Evolutionary conservation across 176 grass and related monocot genomes (phyloP).

Genomic region (Oryza nivara): DNA sequence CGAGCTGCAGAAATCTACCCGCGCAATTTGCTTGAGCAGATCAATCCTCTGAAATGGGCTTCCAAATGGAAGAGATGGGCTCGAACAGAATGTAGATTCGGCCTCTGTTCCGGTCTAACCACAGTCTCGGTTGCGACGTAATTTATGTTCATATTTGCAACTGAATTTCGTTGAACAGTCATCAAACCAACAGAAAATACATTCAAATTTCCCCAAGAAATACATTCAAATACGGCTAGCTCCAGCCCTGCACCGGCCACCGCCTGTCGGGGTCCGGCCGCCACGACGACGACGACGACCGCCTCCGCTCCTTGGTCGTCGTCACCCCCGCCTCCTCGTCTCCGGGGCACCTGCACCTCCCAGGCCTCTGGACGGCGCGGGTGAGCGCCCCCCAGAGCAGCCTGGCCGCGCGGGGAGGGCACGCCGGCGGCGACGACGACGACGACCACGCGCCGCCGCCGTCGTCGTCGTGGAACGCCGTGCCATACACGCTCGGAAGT

Average conservation of each 20-base stretch:
- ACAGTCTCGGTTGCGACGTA: too few relatives aligned
- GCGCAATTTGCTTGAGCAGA: not conserved
- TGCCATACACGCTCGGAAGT: not conserved
- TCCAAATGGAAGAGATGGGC: not conserved
- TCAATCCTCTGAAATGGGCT: not conserved
- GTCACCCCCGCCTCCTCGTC: not conserved
- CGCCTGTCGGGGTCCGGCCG: not conserved
- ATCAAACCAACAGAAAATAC: not conserved
- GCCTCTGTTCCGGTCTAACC: too few relatives aligned
- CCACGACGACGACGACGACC: not conserved
- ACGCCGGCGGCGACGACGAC: not conserved
- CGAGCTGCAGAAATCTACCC: not conserved
- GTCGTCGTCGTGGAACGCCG: not conserved
- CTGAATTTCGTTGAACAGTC: not conserved
- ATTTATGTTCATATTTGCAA: not conserved
- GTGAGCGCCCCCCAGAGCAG: not conserved
- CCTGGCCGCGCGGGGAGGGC: not conserved
- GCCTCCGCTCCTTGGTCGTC: not conserved
- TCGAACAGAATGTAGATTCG: not conserved
- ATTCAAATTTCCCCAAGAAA: not conserved
- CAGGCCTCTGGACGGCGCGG: not conserved
- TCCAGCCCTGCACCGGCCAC: slow-evolving; percentile 8
- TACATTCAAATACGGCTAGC: not conserved
- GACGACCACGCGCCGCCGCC: too few relatives aligned
- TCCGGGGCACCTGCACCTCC: not conserved